Evolutionary conservation across 768 basidiomycete species (phyloP).

Genomic region (Pilatotrama ljubarskyi): DNA sequence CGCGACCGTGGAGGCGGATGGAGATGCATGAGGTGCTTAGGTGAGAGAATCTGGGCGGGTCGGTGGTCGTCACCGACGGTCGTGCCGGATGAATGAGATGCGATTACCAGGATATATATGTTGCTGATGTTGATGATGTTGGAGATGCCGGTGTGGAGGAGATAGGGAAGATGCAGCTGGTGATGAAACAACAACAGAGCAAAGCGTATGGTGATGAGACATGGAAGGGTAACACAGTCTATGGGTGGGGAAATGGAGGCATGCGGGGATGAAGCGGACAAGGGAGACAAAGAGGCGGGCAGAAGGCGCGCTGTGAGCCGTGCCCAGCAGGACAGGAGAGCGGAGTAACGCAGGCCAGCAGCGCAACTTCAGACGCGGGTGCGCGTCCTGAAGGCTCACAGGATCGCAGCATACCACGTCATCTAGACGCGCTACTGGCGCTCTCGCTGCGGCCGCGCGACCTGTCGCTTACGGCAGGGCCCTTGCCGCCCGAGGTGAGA

Average conservation of each 20-base stretch:
- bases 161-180: slow-evolving; percentile 3
- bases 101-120: slow-evolving; percentile 16
- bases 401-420: neutral
- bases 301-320: slow-evolving; percentile 1
- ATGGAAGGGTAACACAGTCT: slow-evolving; percentile 6
- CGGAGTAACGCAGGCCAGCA: slow-evolving; percentile 11
- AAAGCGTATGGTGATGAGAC: slow-evolving; percentile 2
- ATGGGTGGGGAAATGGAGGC: neutral
- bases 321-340: slow-evolving; percentile 13
- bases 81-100: slow-evolving; percentile 5
- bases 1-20: slow-evolving; percentile 1
- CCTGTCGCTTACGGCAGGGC: slow-evolving; percentile 1
- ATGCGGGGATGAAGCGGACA: neutral
- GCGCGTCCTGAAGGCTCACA: slow-evolving; percentile 5
- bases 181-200: slow-evolving; percentile 15
- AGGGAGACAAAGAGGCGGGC: neutral
- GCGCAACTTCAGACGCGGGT: slow-evolving; percentile 12
- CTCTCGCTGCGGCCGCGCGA: slow-evolving; percentile 20
- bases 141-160: neutral
- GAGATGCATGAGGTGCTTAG: neutral
- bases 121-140: slow-evolving; percentile 4
- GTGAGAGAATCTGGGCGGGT: slow-evolving; percentile 3
- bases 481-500: slow-evolving; percentile 12
- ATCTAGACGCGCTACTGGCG: slow-evolving; percentile 21
- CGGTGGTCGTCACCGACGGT: slow-evolving; percentile 8